phyloP scores from a whole-genome alignment of 371 early-diverging fungal genomes.

The Sporodiniella umbellata region DNA sequence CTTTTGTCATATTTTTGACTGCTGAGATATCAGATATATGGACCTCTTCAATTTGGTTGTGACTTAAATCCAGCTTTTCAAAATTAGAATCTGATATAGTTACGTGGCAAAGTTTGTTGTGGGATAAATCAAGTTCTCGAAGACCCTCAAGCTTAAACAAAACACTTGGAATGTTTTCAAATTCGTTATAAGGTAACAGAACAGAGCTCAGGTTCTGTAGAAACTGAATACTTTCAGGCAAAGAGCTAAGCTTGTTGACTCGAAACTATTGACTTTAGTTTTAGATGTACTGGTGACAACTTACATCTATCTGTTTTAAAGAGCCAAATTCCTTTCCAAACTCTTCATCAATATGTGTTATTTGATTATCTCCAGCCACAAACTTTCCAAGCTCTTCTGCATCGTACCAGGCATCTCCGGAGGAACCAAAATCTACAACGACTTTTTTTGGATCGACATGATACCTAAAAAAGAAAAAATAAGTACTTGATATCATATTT shows the following conservation, averaged over 20 bases:
- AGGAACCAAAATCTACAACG: constrained; percentile 54
- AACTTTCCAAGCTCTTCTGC: constrained; percentile 65
- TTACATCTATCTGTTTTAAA: constrained; percentile 66
- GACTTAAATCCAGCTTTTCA: constrained; percentile 60
- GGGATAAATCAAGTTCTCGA: constrained; percentile 46
- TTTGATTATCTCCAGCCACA: constrained; percentile 64
- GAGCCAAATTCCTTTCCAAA: constrained; percentile 63
- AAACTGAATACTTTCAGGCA: constrained; percentile 48
- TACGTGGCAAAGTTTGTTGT: constrained; percentile 39
- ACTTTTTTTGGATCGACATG: constrained; percentile 56
- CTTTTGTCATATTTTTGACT: constrained; percentile 17
- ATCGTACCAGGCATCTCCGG: constrained; percentile 58
- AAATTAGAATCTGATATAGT: constrained; percentile 31
- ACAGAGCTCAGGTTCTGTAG: constrained; percentile 44
- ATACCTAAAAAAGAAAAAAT: constrained; percentile 29
- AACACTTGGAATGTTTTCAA: constrained; percentile 42
- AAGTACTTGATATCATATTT: not conserved
- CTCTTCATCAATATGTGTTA: constrained; percentile 57
- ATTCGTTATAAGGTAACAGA: constrained; percentile 48
- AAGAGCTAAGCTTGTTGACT: constrained; percentile 44
- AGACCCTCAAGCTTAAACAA: constrained; percentile 37
- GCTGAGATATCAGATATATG: not conserved
- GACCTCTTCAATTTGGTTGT: constrained; percentile 48
- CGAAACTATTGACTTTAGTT: no score
- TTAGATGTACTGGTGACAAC: no score